Conservation (phyloP, 2,329 filamentous ascomycete genomes). For the Daldinia sp. region DNA sequence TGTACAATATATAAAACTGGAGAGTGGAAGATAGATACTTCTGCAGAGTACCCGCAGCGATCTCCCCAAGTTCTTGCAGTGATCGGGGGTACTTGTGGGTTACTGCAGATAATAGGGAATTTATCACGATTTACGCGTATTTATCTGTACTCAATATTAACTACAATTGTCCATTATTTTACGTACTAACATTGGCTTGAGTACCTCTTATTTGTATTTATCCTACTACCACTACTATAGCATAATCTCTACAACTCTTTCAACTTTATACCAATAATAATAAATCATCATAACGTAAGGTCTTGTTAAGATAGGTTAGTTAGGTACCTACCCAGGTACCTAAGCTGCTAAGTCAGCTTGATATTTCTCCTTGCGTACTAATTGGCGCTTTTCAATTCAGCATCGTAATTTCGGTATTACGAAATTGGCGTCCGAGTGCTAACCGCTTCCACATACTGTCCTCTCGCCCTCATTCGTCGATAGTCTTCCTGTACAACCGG, state of each 20-base stretch:
- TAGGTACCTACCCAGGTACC: too few relatives aligned
- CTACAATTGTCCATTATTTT: not conserved
- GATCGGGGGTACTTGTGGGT: not conserved
- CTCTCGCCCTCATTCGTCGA: slow-evolving; percentile 41
- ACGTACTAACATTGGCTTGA: too few relatives aligned
- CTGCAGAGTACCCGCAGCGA: not conserved
- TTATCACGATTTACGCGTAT: not conserved
- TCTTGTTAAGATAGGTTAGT: too few relatives aligned
- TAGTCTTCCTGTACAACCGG: slow-evolving; percentile 48
- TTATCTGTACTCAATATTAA: not conserved
- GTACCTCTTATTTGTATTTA: not conserved
- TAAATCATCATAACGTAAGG: too few relatives aligned
- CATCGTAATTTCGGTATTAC: not conserved
- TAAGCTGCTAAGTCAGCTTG: too few relatives aligned
- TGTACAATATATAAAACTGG: not conserved
- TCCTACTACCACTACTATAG: too few relatives aligned
- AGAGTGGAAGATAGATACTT: not conserved
- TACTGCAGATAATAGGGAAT: not conserved
- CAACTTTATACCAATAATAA: too few relatives aligned
- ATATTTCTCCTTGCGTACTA: too few relatives aligned
- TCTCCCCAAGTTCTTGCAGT: not conserved
- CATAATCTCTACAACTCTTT: too few relatives aligned
- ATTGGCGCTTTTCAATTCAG: not conserved
- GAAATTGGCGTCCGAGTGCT: not conserved
- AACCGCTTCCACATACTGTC: slow-evolving; percentile 41